A percentile compares a stretch with the other conserved stretches of the same genome.
phyloP scores from a whole-genome alignment of 805 yeast genomes.

The Debaryomyces maramus region DNA sequence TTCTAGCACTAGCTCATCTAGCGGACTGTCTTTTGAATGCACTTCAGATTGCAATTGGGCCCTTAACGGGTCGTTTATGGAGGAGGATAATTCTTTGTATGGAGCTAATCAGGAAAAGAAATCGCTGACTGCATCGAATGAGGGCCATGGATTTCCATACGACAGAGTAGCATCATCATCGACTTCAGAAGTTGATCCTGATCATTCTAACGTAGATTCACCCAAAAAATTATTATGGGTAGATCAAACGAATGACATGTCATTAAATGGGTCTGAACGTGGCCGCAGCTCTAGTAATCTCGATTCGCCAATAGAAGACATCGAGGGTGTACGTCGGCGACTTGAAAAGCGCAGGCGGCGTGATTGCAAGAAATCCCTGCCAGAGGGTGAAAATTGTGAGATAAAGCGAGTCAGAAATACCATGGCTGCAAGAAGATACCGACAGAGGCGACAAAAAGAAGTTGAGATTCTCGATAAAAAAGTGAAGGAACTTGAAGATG shows the following conservation, averaged over 20 bases:
- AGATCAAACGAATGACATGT: constrained; percentile 4
- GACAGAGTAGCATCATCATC: background rate
- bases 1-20: background rate
- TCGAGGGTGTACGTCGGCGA: constrained; percentile 4
- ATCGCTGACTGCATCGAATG: background rate
- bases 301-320: constrained; percentile 2
- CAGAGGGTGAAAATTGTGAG: background rate
- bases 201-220: background rate
- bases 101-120: background rate
- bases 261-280: background rate
- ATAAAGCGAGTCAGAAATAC: constrained; percentile 8
- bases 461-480: constrained; percentile 9
- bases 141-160: background rate
- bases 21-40: background rate
- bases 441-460: constrained; percentile 8
- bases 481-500: constrained; percentile 8
- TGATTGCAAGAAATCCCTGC: background rate
- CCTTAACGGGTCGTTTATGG: background rate
- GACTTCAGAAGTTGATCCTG: background rate
- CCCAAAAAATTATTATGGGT: constrained; percentile 7
- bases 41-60: background rate
- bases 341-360: constrained; percentile 8
- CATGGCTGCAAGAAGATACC: constrained; percentile 10
- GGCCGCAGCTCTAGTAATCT: background rate
- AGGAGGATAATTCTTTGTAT: background rate